phyloP scores from a whole-genome alignment of 2,329 filamentous ascomycete genomes.

The Sporothrix mexicana region DNA sequence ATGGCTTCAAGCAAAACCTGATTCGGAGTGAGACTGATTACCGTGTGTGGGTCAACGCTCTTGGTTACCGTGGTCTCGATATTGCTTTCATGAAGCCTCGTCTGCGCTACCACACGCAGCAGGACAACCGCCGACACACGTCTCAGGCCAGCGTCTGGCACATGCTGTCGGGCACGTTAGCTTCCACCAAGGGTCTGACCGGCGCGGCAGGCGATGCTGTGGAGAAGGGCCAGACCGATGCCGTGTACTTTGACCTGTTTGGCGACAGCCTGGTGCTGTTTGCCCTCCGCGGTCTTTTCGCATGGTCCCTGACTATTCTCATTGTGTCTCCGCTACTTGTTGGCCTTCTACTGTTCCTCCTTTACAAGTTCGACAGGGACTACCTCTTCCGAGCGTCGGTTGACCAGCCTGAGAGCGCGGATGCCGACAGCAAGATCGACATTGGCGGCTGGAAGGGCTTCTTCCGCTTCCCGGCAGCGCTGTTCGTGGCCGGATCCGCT shows the following conservation, averaged over 20 bases:
- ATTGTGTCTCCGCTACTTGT: constrained; percentile 79
- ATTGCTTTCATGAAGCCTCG: constrained; percentile 89
- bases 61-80: constrained; percentile 86
- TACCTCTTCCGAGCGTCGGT: constrained; percentile 76
- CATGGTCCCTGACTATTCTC: constrained; percentile 81
- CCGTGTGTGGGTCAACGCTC: constrained; percentile 75
- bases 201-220: constrained; percentile 72
- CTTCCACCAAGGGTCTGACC: constrained; percentile 70
- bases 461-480: constrained; percentile 80
- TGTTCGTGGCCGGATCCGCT: constrained; percentile 70
- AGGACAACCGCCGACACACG: constrained; percentile 84
- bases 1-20: constrained; percentile 80
- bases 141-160: constrained; percentile 80
- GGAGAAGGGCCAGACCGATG: constrained; percentile 65
- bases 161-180: constrained; percentile 85
- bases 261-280: constrained; percentile 81
- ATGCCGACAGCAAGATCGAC: constrained; percentile 64
- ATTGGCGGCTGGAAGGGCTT: constrained; percentile 81
- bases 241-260: constrained; percentile 94
- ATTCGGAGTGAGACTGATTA: constrained; percentile 91
- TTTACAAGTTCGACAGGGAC: constrained; percentile 78
- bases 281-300: constrained; percentile 81
- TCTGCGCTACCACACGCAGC: constrained; percentile 85
- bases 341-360: constrained; percentile 68
- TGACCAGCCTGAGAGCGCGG: constrained; percentile 57